Evolutionary conservation across 306 rosid genomes (phyloP).

Genomic region (Argentina anserina): DNA sequence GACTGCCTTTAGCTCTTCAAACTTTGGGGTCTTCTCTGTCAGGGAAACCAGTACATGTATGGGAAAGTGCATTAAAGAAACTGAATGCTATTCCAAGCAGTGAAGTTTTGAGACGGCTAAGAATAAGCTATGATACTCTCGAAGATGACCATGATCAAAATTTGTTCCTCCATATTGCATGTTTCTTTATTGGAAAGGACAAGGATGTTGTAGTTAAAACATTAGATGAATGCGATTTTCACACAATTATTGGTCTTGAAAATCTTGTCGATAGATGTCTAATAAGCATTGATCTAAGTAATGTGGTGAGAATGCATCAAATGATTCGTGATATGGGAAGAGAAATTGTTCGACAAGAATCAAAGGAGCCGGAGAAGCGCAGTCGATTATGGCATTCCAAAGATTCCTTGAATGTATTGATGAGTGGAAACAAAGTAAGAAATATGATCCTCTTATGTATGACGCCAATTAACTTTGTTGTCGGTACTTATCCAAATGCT

Average conservation of each 20-base stretch:
- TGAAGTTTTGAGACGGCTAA: background rate
- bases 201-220: background rate
- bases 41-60: background rate
- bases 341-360: constrained; percentile 4
- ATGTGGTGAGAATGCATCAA: constrained; percentile 1
- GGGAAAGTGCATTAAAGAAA: background rate
- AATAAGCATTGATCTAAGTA: too few relatives aligned
- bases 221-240: background rate
- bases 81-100: background rate
- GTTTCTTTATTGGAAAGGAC: background rate
- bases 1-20: constrained; percentile 1
- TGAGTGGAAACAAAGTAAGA: background rate
- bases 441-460: background rate
- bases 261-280: constrained; percentile 5
- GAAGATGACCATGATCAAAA: background rate
- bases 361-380: background rate
- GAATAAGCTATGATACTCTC: background rate
- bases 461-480: too few relatives aligned
- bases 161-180: constrained; percentile 8
- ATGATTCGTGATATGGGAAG: background rate
- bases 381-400: constrained; percentile 2
- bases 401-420: background rate
- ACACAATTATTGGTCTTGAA: background rate
- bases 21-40: background rate
- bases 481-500: too few relatives aligned